Conservation (phyloP, 2,329 filamentous ascomycete genomes). For the Phialocephala subalpina region DNA sequence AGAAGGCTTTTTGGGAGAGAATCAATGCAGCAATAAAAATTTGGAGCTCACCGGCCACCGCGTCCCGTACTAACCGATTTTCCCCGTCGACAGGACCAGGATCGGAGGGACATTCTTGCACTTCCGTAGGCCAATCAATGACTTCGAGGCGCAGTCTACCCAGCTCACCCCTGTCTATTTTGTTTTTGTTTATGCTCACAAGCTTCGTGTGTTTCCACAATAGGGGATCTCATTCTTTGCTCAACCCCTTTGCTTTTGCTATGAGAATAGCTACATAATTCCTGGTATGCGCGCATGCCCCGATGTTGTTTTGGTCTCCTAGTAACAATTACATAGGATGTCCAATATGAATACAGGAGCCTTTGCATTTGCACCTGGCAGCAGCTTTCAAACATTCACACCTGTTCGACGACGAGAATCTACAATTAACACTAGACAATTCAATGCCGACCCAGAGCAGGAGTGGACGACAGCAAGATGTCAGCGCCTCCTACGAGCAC, state of each 20-base stretch:
- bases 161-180: not conserved
- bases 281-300: not conserved
- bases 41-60: not conserved
- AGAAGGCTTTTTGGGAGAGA: conserved; percentile 23
- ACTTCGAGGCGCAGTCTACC: too few species aligned
- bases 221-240: conserved; percentile 6
- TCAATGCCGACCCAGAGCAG: conserved; percentile 32
- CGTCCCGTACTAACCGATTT: not conserved
- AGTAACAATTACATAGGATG: conserved; percentile 15
- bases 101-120: not conserved
- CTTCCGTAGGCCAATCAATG: too few species aligned
- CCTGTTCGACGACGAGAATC: conserved; percentile 39
- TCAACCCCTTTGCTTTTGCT: conserved; percentile 20
- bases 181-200: not conserved
- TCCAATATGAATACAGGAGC: conserved; percentile 22
- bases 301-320: conserved; percentile 2
- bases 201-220: not conserved
- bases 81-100: not conserved
- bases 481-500: conserved; percentile 51
- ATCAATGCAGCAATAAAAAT: not conserved
- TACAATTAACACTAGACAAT: conserved; percentile 32
- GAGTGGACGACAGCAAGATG: conserved; percentile 53
- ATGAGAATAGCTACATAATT: conserved; percentile 1
- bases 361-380: conserved; percentile 12
- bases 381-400: conserved; percentile 36